A percentile compares a stretch with the other conserved stretches of the same genome.
phyloP scores from a whole-genome alignment of 2,329 filamentous ascomycete species.

The Passalora sequoiae region DNA sequence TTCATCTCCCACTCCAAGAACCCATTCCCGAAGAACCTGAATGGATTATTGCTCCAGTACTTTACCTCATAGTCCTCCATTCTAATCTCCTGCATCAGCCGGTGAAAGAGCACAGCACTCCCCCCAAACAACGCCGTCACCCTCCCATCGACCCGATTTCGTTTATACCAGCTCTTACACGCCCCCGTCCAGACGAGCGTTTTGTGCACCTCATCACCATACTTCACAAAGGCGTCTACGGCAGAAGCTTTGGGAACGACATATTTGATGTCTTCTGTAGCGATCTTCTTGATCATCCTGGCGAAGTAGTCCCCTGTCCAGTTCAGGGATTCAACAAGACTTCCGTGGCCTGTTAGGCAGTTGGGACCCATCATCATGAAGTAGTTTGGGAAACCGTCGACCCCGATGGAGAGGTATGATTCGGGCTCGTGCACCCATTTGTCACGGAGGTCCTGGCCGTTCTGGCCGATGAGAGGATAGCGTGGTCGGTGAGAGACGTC shows the following conservation, averaged over 20 bases:
- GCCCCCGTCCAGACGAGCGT: conserved; percentile 21
- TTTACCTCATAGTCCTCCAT: too few species aligned
- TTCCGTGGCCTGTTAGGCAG: conserved; percentile 21
- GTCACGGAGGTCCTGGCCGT: conserved; percentile 22
- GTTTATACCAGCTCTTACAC: conserved; percentile 25
- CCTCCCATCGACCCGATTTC: conserved; percentile 19
- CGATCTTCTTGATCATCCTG: conserved; percentile 34
- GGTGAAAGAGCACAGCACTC: too few species aligned
- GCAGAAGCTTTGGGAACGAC: conserved; percentile 22
- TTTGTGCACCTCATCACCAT: conserved; percentile 43
- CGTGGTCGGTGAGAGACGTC: conserved; percentile 36
- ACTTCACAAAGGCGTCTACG: conserved; percentile 22
- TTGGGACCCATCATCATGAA: conserved; percentile 28
- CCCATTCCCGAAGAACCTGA: too few species aligned
- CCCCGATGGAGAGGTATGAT: conserved; percentile 27
- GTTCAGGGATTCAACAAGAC: conserved; percentile 20
- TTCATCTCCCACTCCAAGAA: too few species aligned
- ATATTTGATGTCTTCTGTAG: conserved; percentile 22
- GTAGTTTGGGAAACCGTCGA: conserved; percentile 30
- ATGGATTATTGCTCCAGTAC: too few species aligned
- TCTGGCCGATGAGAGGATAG: conserved; percentile 38
- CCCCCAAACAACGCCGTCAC: conserved; percentile 24
- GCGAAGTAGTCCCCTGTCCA: conserved; percentile 43
- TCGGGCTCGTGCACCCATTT: conserved; percentile 29
- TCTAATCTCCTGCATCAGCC: too few species aligned